Conservation (phyloP, 176 grass and related monocot genomes). For the Triticum urartu region DNA sequence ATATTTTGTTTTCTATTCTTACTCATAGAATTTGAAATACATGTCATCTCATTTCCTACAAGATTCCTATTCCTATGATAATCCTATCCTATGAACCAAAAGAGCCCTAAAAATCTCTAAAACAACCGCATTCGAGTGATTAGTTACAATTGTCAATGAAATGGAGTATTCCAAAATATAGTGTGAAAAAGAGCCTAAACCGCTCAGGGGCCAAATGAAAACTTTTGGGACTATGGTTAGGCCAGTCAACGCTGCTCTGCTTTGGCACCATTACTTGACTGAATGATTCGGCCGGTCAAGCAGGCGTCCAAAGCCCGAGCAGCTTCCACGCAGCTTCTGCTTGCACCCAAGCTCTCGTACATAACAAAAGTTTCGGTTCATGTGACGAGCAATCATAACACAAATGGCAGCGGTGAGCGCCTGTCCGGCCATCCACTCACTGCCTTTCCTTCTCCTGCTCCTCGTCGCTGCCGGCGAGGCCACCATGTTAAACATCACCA, state of each 20-base stretch:
- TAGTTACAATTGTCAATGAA: too few relatives aligned
- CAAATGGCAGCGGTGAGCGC: background rate
- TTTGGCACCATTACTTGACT: background rate
- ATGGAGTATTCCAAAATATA: too few relatives aligned
- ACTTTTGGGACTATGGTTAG: background rate
- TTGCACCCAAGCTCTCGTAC: background rate
- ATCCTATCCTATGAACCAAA: too few relatives aligned
- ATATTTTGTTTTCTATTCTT: too few relatives aligned
- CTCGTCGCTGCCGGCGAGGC: background rate
- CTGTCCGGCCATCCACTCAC: background rate
- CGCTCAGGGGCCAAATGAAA: too few relatives aligned
- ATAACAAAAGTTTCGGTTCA: background rate
- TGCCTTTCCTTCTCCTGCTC: background rate
- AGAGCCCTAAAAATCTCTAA: too few relatives aligned
- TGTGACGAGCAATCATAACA: background rate
- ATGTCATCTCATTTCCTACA: too few relatives aligned
- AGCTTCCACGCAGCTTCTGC: background rate
- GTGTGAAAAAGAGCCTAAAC: too few relatives aligned
- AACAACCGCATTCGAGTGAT: too few relatives aligned
- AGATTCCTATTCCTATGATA: too few relatives aligned
- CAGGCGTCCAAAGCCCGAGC: background rate
- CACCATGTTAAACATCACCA: constrained; percentile 18
- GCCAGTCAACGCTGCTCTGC: too few relatives aligned
- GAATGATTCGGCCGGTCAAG: background rate
- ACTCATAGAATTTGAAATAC: too few relatives aligned